Evolutionary conservation across 805 yeast species (phyloP).

Genomic region (Candida odintsovae): DNA sequence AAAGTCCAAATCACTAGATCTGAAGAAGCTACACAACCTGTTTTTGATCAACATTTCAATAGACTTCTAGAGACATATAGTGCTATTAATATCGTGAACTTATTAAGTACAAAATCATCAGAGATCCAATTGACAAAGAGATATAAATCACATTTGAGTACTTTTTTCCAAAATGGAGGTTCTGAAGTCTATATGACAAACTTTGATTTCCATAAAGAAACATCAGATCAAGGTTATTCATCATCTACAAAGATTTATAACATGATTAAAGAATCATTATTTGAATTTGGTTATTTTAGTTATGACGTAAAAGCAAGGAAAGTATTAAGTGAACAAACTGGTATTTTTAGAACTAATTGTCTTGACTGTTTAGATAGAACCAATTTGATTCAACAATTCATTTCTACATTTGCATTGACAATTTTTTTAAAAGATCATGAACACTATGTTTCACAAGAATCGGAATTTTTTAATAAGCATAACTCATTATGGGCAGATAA

Average conservation of each 20-base stretch:
- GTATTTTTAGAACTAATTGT: conserved; percentile 90
- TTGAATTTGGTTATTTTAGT: conserved; percentile 77
- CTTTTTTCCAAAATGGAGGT: conserved; percentile 25
- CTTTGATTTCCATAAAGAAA: conserved; percentile 92
- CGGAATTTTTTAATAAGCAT: conserved; percentile 65
- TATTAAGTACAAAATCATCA: conserved; percentile 72
- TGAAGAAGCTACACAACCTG: conserved; percentile 85
- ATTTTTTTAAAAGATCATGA: conserved; percentile 40
- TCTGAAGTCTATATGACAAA: conserved; percentile 57
- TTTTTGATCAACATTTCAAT: conserved; percentile 78
- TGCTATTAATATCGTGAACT: conserved; percentile 81
- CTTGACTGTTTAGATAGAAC: conserved; percentile 94
- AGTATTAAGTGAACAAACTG: conserved; percentile 71
- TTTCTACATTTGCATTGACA: conserved; percentile 68
- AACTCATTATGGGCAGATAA: conserved; percentile 96
- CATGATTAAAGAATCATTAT: conserved; percentile 56
- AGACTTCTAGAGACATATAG: conserved; percentile 72
- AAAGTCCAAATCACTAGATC: conserved; percentile 87
- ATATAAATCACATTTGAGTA: conserved; percentile 53
- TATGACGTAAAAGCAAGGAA: conserved; percentile 54
- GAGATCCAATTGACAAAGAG: conserved; percentile 69
- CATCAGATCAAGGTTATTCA: conserved; percentile 84
- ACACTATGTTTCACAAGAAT: conserved; percentile 30
- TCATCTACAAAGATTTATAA: conserved; percentile 71
- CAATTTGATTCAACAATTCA: conserved; percentile 79